A percentile compares a stretch with the other conserved stretches of the same genome.
Evolutionary conservation across 208 protist genomes (phyloP).

Genomic region (Trypanosomatidae sp.): DNA sequence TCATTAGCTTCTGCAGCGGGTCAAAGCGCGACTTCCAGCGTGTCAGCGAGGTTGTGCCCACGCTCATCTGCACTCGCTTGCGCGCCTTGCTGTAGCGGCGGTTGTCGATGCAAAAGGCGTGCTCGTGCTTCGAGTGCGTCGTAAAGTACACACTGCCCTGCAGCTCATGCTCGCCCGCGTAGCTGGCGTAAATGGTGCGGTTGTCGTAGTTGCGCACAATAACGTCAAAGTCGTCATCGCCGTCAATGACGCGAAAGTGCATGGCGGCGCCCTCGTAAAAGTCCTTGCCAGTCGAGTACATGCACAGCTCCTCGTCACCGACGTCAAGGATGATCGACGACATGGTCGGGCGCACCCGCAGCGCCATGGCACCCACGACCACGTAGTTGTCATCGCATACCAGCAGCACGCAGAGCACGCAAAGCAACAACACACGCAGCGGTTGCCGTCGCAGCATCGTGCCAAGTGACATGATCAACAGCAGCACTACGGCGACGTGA

Average conservation of each 20-base stretch:
- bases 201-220: conserved; percentile 42
- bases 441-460: too few species aligned
- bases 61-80: conserved; percentile 56
- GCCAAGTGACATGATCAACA: too few species aligned
- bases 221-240: conserved; percentile 59
- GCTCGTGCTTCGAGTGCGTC: conserved; percentile 30
- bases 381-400: too few species aligned
- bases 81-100: conserved; percentile 19
- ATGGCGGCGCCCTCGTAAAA: conserved; percentile 52
- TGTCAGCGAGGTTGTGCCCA: conserved; percentile 60
- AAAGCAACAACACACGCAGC: too few species aligned
- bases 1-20: conserved; percentile 52
- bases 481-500: too few species aligned
- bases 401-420: too few species aligned
- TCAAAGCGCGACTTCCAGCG: conserved; percentile 68
- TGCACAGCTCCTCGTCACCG: conserved; percentile 49
- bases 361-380: too few species aligned
- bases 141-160: conserved; percentile 75
- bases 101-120: conserved; percentile 80
- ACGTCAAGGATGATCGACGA: conserved; percentile 39
- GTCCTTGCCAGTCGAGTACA: conserved; percentile 42
- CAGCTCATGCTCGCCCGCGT: conserved; percentile 49
- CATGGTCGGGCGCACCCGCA: conserved; percentile 41
- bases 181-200: conserved; percentile 50
- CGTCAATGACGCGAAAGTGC: conserved; percentile 56